Conservation (phyloP, 768 basidiomycete species). For the Mycena amicta region DNA sequence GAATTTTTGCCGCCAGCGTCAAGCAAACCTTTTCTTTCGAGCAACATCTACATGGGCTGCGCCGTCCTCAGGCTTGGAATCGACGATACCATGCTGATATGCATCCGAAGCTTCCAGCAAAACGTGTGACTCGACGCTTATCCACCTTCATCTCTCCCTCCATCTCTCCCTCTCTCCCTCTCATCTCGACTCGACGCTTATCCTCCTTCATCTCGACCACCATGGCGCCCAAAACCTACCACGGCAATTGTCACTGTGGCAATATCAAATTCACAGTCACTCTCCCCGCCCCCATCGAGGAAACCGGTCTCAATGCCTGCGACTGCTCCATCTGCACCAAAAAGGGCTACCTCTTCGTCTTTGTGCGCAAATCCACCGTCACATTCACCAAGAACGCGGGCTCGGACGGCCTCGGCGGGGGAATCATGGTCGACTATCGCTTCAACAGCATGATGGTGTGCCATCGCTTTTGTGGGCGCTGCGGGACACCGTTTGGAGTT, state of each 20-base stretch:
- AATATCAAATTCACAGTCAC: conserved; percentile 17
- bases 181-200: no score
- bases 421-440: conserved; percentile 12
- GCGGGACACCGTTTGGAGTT: conserved; percentile 19
- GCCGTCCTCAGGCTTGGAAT: no score
- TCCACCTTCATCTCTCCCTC: no score
- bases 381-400: conserved; percentile 19
- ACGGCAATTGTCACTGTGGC: conserved; percentile 26
- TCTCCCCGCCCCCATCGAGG: conserved; percentile 14
- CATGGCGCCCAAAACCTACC: conserved; percentile 13
- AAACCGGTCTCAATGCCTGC: conserved; percentile 11
- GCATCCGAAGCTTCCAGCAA: no score
- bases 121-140: no score
- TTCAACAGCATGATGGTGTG: conserved; percentile 9
- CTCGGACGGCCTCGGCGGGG: conserved; percentile 18
- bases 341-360: conserved; percentile 24
- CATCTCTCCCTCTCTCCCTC: no score
- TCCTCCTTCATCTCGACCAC: background rate
- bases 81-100: no score
- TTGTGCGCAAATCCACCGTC: conserved; percentile 9
- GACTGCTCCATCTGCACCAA: conserved; percentile 25
- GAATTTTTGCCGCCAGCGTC: no score
- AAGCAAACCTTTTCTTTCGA: no score
- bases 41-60: no score
- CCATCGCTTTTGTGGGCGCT: conserved; percentile 22